Evolutionary conservation across 2,329 filamentous ascomycete species (phyloP).

Genomic region (Claviceps lovelessii): DNA sequence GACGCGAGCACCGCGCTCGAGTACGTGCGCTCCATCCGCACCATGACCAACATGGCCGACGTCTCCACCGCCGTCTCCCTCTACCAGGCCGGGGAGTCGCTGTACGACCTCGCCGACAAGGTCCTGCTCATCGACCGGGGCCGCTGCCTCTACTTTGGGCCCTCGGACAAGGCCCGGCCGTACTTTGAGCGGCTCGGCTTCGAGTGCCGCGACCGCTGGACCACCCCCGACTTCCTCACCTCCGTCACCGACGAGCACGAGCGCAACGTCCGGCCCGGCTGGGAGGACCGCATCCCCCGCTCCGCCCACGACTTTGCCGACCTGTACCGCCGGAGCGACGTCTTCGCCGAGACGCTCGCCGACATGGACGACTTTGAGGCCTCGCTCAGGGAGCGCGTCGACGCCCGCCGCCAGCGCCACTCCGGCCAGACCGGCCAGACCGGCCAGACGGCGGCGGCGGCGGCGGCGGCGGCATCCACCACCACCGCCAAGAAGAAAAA

Average conservation of each 20-base stretch:
- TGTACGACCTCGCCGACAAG: constrained; percentile 59
- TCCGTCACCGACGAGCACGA: constrained; percentile 63
- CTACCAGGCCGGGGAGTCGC: constrained; percentile 53
- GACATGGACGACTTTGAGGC: constrained; percentile 52
- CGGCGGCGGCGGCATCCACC: too few species aligned
- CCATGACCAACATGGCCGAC: constrained; percentile 57
- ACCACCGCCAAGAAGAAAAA: constrained; percentile 34
- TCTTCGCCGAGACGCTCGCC: constrained; percentile 43
- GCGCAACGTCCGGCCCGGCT: constrained; percentile 51
- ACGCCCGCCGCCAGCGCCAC: constrained; percentile 40
- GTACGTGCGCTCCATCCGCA: constrained; percentile 48
- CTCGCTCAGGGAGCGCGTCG: constrained; percentile 37
- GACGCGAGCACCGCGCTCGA: constrained; percentile 62
- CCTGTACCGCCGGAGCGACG: constrained; percentile 48
- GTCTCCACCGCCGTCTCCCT: constrained; percentile 57
- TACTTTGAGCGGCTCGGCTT: constrained; percentile 65
- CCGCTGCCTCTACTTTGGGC: constrained; percentile 58
- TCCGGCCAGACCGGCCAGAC: constrained; percentile 50
- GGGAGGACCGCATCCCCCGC: constrained; percentile 52
- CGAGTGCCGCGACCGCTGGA: constrained; percentile 55
- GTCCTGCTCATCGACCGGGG: constrained; percentile 61
- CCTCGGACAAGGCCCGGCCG: constrained; percentile 43
- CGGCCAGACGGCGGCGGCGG: too few species aligned
- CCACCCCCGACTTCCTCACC: constrained; percentile 62
- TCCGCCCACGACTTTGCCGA: constrained; percentile 51